Percentiles rank a stretch among this genome's conserved stretches.
phyloP scores from a whole-genome alignment of 2,329 filamentous ascomycete genomes.

The Arthrobotrys megalospora region DNA sequence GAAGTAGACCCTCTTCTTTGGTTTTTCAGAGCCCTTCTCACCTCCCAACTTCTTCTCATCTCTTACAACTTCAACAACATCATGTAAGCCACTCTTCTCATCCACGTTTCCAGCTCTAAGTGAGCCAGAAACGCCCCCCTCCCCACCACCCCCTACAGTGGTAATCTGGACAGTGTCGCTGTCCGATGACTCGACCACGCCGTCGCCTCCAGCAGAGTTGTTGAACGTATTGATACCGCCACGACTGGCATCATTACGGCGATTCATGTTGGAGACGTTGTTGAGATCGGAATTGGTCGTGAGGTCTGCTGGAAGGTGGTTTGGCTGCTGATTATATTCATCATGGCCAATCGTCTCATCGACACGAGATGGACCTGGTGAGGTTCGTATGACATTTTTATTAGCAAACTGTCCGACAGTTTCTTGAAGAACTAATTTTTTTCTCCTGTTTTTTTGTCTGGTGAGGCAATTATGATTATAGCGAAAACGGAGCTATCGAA shows the following conservation, averaged over 20 bases:
- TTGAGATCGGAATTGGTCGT: constrained; percentile 74
- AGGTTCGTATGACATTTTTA: constrained; percentile 30
- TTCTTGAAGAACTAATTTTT: constrained; percentile 2
- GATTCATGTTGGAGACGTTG: constrained; percentile 70
- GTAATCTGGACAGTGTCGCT: constrained; percentile 36
- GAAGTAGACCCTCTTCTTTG: constrained; percentile 52
- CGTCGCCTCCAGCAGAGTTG: constrained; percentile 48
- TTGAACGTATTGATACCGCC: constrained; percentile 58
- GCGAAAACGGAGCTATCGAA: constrained; percentile 10
- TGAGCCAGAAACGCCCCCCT: constrained; percentile 54
- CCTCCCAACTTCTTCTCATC: constrained; percentile 26
- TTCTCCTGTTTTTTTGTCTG: background rate
- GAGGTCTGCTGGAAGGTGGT: constrained; percentile 72
- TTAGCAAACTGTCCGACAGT: constrained; percentile 22
- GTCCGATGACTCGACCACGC: constrained; percentile 41
- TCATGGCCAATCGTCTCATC: constrained; percentile 68
- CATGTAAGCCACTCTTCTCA: constrained; percentile 47
- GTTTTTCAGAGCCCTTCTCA: constrained; percentile 23
- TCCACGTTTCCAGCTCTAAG: constrained; percentile 44
- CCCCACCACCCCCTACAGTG: constrained; percentile 48
- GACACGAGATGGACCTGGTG: constrained; percentile 68
- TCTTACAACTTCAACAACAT: constrained; percentile 39
- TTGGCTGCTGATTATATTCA: constrained; percentile 73
- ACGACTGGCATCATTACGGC: constrained; percentile 47
- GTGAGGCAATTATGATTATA: constrained; percentile 52